Conservation (phyloP, 805 yeast species). For the Kodamaea kakaduensis region DNA sequence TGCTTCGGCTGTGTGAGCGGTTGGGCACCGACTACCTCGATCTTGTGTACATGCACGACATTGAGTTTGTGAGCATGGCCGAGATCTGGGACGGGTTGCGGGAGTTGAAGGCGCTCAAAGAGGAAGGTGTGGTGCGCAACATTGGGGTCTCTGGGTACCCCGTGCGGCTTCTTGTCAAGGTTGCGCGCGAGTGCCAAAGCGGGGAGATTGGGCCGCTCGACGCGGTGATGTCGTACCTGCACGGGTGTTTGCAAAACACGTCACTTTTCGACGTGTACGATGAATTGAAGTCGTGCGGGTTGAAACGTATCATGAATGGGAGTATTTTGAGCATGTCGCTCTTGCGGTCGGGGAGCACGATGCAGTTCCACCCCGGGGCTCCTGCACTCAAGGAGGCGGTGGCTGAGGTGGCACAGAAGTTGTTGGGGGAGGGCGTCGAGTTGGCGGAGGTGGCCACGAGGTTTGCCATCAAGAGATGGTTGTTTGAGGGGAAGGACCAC, state of each 20-base stretch:
- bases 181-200: constrained; percentile 41
- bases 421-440: constrained; percentile 44
- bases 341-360: constrained; percentile 63
- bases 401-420: constrained; percentile 37
- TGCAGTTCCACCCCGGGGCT: constrained; percentile 78
- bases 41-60: constrained; percentile 81
- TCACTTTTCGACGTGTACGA: constrained; percentile 43
- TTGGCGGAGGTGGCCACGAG: constrained; percentile 80
- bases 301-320: constrained; percentile 66
- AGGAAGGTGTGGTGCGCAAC: constrained; percentile 56
- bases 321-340: constrained; percentile 88
- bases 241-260: constrained; percentile 78
- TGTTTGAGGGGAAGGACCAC: constrained; percentile 22
- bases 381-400: constrained; percentile 53
- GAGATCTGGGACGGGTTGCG: constrained; percentile 60
- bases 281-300: constrained; percentile 50
- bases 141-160: constrained; percentile 91
- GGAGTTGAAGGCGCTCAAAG: constrained; percentile 56
- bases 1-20: constrained; percentile 62
- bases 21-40: constrained; percentile 69
- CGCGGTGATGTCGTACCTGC: constrained; percentile 71
- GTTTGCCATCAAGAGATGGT: constrained; percentile 66
- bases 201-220: constrained; percentile 62
- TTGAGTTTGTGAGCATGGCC: constrained; percentile 66
- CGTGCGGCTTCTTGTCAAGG: constrained; percentile 55